Evolutionary conservation across 306 rosid genomes (phyloP), one percentile per base, ranked within the genome.

Genomic region (Cucumis hystrix): DNA sequence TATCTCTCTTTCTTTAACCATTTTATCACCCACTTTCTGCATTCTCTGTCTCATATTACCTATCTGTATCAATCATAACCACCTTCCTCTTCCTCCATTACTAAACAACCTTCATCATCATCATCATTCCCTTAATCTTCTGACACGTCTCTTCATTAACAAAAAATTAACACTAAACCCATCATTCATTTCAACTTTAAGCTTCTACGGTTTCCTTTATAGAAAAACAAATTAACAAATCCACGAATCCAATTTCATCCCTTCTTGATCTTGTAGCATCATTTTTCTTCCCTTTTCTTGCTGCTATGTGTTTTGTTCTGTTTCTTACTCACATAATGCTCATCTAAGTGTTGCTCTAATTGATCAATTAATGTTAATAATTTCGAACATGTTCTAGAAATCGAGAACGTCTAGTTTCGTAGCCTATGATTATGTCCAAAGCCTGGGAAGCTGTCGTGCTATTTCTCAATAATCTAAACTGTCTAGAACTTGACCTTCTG

Each of bases 101-200:
- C 72, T 65, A 37, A 35, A 35, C 72, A 65, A 33, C 45, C 68
- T 30, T 20, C 74, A 37, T 10, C 51, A 17, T 41, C 74, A 62
- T 56, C 43, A 63, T 41, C 74, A 67, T 68, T 11, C 17, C 33
- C 74, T 66, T 68, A 68, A n/a, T 68, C 55, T 68, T 68, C 74
- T 41, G 10, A 20, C 74, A 18, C 49, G 12, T 18, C 51, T 39
- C 54, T 43, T 41, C 57, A 69, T 41, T 69, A 43, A 21, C 75
- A 69, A 18, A 39, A 15, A 54, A 17, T 7, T 16, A 65, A 66
- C 72, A 14, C 72, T 39, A 39, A 39, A 17, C 51, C 4, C 68
- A 66, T 39, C 51, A 39, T 66, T 66, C 25, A 5, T 39, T 18
- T 39, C 72, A 2, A 62, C 41, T 62, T 28, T 62, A 14, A 30